Evolutionary conservation across 2,329 filamentous ascomycete genomes (phyloP).

Genomic region (Didymellaceae sp.): DNA sequence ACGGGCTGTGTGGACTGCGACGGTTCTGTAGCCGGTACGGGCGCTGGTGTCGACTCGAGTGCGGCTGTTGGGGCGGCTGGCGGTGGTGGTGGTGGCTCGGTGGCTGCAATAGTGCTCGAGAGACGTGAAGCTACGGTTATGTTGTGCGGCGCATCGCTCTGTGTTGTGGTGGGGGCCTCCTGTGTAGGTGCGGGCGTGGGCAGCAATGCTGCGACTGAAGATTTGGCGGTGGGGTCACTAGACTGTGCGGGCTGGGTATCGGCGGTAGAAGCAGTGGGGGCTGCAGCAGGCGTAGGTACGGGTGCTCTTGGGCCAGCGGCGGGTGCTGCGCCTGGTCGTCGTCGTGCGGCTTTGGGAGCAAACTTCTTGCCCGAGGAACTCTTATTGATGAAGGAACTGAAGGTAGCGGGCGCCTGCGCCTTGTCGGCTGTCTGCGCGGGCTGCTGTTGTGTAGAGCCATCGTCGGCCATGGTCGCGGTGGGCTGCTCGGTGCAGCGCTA

Average conservation of each 20-base stretch:
- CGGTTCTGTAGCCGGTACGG: not conserved
- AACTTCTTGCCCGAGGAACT: slow-evolving; percentile 56
- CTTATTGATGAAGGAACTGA: slow-evolving; percentile 45
- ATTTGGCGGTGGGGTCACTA: slow-evolving; percentile 15
- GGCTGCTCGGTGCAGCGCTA: slow-evolving; percentile 3
- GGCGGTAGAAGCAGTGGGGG: slow-evolving; percentile 1
- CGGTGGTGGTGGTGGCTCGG: not conserved
- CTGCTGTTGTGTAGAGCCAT: slow-evolving; percentile 8
- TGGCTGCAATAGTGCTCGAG: too few species aligned
- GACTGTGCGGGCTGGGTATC: not conserved
- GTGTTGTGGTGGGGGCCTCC: not conserved
- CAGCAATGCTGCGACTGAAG: slow-evolving; percentile 23
- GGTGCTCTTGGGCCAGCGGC: too few species aligned
- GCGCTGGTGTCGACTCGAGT: not conserved
- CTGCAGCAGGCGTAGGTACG: not conserved
- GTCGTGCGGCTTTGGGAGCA: slow-evolving; percentile 55
- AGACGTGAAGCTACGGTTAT: too few species aligned
- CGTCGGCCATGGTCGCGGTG: slow-evolving; percentile 36
- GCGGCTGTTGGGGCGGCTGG: not conserved
- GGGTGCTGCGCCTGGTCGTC: slow-evolving; percentile 48
- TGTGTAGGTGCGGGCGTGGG: slow-evolving; percentile 35
- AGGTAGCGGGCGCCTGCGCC: slow-evolving; percentile 26
- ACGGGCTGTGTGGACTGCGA: not conserved
- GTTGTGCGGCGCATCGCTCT: too few species aligned
- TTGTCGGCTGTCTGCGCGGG: slow-evolving; percentile 23